Evolutionary conservation across 2,329 filamentous ascomycete genomes (phyloP).

Genomic region (Aaosphaeria arxii): DNA sequence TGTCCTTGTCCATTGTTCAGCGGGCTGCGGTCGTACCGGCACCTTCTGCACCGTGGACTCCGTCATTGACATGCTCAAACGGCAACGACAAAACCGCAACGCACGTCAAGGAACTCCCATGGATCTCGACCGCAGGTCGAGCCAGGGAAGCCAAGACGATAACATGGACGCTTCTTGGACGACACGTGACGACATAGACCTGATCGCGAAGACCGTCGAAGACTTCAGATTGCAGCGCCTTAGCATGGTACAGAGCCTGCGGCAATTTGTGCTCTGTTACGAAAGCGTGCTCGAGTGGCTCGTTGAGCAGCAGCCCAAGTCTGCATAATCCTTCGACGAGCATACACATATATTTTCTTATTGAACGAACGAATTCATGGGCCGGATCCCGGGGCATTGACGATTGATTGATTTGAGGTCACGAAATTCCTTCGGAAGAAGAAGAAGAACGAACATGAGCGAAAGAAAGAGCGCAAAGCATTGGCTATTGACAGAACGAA

Average conservation of each 20-base stretch:
- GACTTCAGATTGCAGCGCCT: slow-evolving; percentile 85
- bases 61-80: slow-evolving; percentile 93
- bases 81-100: slow-evolving; percentile 57
- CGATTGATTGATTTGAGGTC: no score
- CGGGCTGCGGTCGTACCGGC: slow-evolving; percentile 91
- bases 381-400: no score
- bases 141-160: slow-evolving; percentile 9
- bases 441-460: no score
- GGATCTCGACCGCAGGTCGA: slow-evolving; percentile 34
- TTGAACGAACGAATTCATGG: no score
- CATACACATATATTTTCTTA: no score
- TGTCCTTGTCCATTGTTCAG: slow-evolving; percentile 90
- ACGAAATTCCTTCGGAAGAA: no score
- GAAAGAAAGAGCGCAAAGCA: no score
- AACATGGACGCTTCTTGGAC: slow-evolving; percentile 61
- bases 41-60: slow-evolving; percentile 96
- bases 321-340: slow-evolving; percentile 13
- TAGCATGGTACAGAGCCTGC: slow-evolving; percentile 94
- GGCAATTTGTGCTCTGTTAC: slow-evolving; percentile 95
- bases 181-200: slow-evolving; percentile 66
- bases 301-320: slow-evolving; percentile 42
- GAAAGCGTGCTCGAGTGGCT: slow-evolving; percentile 93
- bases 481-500: no score
- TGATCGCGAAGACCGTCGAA: slow-evolving; percentile 83
- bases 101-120: slow-evolving; percentile 41